Evolutionary conservation across 305 asterid species (phyloP).

Genomic region (Petunia hybrid): DNA sequence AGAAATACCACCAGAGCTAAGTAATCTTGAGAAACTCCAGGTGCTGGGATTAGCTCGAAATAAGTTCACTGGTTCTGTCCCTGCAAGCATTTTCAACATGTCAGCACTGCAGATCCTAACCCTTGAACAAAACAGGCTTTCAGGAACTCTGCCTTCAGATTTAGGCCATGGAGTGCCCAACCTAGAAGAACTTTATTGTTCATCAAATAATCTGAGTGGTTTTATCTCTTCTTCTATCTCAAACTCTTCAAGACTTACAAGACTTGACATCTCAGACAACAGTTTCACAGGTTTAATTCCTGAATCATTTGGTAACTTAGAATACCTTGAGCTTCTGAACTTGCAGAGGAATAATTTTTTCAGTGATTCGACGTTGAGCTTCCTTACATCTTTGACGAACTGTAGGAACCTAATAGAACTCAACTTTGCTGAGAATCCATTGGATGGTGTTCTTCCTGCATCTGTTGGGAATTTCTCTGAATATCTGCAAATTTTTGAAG

Average conservation of each 20-base stretch:
- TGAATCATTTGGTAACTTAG: not conserved
- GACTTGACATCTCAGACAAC: not conserved
- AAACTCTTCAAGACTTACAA: constrained; percentile 11
- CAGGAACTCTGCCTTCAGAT: no score
- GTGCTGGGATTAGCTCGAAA: no score
- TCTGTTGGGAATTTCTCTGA: not conserved
- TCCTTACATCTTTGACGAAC: not conserved
- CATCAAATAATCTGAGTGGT: not conserved
- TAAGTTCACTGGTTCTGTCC: no score
- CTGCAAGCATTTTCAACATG: no score
- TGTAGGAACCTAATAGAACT: not conserved
- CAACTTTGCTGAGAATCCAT: not conserved
- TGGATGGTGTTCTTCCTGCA: not conserved
- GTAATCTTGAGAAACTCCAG: not conserved
- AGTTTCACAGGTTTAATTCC: not conserved
- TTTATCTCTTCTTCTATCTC: not conserved
- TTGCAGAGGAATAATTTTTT: not conserved
- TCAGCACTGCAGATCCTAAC: no score
- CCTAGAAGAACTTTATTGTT: not conserved
- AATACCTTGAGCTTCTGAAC: not conserved
- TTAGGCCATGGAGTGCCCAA: no score
- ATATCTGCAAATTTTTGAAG: not conserved
- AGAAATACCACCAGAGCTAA: not conserved
- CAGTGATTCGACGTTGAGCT: not conserved
- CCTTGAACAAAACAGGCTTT: no score